Conservation (phyloP, 371 early-diverging fungal genomes). For the Mucor ambiguus region DNA sequence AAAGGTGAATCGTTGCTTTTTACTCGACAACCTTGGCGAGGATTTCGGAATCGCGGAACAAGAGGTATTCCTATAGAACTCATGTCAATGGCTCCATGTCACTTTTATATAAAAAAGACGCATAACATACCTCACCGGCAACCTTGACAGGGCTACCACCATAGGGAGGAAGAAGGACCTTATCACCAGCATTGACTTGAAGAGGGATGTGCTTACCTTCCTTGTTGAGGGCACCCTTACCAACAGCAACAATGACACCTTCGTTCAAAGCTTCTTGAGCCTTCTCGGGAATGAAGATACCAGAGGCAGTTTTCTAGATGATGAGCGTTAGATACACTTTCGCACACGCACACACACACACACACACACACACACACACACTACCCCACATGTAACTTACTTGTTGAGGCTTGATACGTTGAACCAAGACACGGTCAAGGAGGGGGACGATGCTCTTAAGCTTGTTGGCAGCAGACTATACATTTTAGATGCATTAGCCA, state of each 20-base stretch:
- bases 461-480: conserved; percentile 44
- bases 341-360: not conserved
- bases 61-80: conserved; percentile 62
- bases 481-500: not conserved
- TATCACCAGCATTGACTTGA: conserved; percentile 89
- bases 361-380: not conserved
- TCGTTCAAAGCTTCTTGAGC: conserved; percentile 95
- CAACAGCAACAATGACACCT: conserved; percentile 92
- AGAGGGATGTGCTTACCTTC: conserved; percentile 84
- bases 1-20: not conserved
- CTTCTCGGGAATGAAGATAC: conserved; percentile 97
- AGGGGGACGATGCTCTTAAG: conserved; percentile 70
- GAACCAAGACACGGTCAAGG: conserved; percentile 96
- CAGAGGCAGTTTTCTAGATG: conserved; percentile 88
- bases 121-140: conserved; percentile 67
- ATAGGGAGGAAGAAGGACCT: conserved; percentile 92
- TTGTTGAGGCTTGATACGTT: conserved; percentile 95
- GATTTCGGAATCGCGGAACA: conserved; percentile 91
- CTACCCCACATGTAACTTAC: conserved; percentile 44
- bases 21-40: conserved; percentile 82
- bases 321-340: no score
- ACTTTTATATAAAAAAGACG: not conserved
- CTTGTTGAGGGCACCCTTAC: conserved; percentile 89
- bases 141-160: conserved; percentile 95
- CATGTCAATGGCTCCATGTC: not conserved